Evolutionary conservation across 441 rosid genomes (phyloP).

Genomic region (Syzygium syzygioides): DNA sequence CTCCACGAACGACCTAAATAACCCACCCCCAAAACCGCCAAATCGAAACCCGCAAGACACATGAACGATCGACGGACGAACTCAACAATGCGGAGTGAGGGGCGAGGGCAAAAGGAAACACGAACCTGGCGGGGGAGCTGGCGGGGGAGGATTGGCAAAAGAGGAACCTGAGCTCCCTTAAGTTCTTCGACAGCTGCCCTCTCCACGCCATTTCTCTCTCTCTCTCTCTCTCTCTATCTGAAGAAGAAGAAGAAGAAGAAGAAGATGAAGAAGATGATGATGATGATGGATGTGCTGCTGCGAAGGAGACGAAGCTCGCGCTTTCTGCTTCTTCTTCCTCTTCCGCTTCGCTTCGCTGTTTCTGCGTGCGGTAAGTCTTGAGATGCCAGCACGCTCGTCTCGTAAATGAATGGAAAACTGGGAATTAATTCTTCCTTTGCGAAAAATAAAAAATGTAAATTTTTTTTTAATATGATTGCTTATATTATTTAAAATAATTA

Average conservation of each 20-base stretch:
- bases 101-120: background rate
- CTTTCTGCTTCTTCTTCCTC: background rate
- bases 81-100: background rate
- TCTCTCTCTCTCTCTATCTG: background rate
- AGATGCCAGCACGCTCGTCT: background rate
- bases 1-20: slow-evolving; percentile 64
- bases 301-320: background rate
- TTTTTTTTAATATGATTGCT: rapidly evolving
- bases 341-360: background rate
- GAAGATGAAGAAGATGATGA: too few relatives aligned
- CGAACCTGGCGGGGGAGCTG: slow-evolving; percentile 67
- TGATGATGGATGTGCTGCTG: background rate
- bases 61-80: background rate
- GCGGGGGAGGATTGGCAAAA: slow-evolving; percentile 76
- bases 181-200: slow-evolving; percentile 48
- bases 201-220: slow-evolving; percentile 69
- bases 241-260: background rate
- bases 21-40: background rate
- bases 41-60: background rate
- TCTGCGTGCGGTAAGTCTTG: background rate
- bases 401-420: background rate
- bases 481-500: background rate
- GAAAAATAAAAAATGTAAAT: background rate
- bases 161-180: slow-evolving; percentile 81
- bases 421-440: background rate